Evolutionary conservation across 1,139 yeast genomes (phyloP), one percentile per base, ranked within the genome.

Genomic region (Candida mesenterica): DNA sequence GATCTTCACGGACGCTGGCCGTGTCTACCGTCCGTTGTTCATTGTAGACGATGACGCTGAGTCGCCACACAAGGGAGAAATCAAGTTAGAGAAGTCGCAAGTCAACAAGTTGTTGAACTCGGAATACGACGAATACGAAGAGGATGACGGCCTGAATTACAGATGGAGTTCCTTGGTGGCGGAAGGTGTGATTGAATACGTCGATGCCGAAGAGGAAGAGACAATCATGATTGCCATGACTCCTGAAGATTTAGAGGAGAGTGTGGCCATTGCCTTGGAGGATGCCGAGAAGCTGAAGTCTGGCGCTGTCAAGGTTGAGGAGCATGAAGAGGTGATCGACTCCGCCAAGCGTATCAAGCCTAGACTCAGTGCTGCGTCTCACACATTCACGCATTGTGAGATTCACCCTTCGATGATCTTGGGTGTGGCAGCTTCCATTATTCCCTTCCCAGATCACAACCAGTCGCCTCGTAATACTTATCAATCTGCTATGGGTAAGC

Each of bases 401-500:
- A 90, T 92, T 55, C 98, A 92, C 67, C 99, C 99, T 24, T 85
- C 96, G 25, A 92, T 92, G 98, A 92, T 92, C 63, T 74, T 92
- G 46, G 99, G 99, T 61, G 96, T 92, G 49, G 96, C 97, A 32
- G 99, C 99, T 7, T 87, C 96, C 28, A 90, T 92, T 60, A 92
- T 92, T 75, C 99, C 99, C 17, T 92, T 92, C 86, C 99, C 99
- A 12, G 98, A 92, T 67, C 99, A 92, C 65, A 92, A 92, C 63
- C 99, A 92, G 72, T 90, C 97, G 40, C 98, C 98, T 41, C 95
- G 98, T 81, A 92, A 92, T 62, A 92, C 98, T 5, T 92, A 92
- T 66, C 98, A 92, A 70, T 89, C 96, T 58, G 98, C 98, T 46
- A 92, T 92, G 98, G 98, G 98, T 79, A 92, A 92, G 65, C 99